Evolutionary conservation across 2,329 filamentous ascomycete genomes (phyloP).

Genomic region (Pyrenochaeta sp.): DNA sequence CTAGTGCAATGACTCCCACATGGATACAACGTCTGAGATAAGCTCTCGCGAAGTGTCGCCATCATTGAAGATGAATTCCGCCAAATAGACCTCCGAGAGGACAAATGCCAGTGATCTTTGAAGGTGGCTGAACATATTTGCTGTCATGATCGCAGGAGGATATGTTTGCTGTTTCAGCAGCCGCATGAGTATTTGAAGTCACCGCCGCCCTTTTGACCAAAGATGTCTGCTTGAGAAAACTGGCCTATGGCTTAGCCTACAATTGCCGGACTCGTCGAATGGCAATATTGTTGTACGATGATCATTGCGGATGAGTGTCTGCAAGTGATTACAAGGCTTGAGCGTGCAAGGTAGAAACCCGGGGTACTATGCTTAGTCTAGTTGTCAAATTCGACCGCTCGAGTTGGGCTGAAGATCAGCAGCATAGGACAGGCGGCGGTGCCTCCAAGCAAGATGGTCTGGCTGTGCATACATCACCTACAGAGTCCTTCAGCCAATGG

Average conservation of each 20-base stretch:
- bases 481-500: background rate
- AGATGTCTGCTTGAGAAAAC: background rate
- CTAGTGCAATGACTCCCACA: no score
- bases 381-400: background rate
- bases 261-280: background rate
- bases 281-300: background rate
- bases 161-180: no score
- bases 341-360: background rate
- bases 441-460: no score
- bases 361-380: background rate
- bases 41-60: background rate
- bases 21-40: no score
- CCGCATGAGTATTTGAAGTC: no score
- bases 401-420: background rate
- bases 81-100: no score
- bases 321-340: background rate
- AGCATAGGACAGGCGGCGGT: no score
- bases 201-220: background rate
- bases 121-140: no score
- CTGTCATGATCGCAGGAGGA: no score
- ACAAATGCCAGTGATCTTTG: no score
- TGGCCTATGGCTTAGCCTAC: background rate
- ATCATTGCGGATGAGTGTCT: background rate
- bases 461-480: background rate
- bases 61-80: background rate